phyloP scores from a whole-genome alignment of 2,329 filamentous ascomycete species.

The Penicillium sp. region DNA sequence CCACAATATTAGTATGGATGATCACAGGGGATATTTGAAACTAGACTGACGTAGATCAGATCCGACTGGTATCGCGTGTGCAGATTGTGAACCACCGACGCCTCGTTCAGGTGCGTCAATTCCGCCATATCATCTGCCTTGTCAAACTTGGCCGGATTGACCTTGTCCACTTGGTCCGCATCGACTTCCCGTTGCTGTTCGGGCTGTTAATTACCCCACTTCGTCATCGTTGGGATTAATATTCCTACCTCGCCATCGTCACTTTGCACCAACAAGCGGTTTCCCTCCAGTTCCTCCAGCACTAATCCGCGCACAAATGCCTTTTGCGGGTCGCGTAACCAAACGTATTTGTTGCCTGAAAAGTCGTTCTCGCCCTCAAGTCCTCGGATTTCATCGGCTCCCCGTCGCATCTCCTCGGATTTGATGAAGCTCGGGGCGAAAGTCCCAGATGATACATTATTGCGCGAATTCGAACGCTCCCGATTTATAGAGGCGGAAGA shows the following conservation, averaged over 20 bases:
- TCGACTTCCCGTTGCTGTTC: constrained; percentile 80
- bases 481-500: constrained; percentile 42
- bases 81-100: constrained; percentile 95
- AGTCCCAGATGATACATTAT: constrained; percentile 68
- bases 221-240: not conserved
- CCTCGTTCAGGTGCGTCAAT: constrained; percentile 94
- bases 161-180: constrained; percentile 88
- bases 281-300: constrained; percentile 72
- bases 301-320: constrained; percentile 95
- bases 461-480: constrained; percentile 63
- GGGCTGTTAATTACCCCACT: constrained; percentile 20
- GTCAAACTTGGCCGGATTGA: constrained; percentile 99
- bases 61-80: constrained; percentile 94
- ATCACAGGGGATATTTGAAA: not conserved
- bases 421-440: constrained; percentile 98
- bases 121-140: constrained; percentile 99
- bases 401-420: constrained; percentile 69
- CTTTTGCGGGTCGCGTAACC: constrained; percentile 81
- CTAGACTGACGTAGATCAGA: constrained; percentile 70
- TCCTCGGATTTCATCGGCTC: constrained; percentile 59
- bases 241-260: constrained; percentile 82
- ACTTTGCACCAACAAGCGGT: constrained; percentile 79
- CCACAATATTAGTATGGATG: not conserved
- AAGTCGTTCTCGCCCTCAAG: constrained; percentile 99
- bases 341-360: constrained; percentile 97